Conservation (phyloP, 345 rosid species). For the Hypericum androsaemum region DNA sequence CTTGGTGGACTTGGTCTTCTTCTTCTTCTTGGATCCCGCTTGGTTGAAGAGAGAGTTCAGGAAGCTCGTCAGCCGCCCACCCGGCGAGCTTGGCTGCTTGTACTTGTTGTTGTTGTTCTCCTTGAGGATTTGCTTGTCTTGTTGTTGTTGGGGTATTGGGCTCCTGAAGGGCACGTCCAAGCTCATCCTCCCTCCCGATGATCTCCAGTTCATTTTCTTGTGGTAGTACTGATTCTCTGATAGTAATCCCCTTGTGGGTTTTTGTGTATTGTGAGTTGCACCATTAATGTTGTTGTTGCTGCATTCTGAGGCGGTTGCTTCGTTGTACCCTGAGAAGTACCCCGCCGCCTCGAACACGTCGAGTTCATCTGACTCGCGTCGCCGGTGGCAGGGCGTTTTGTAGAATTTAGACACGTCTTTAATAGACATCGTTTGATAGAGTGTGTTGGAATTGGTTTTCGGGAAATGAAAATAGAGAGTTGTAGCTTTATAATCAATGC, state of each 20-base stretch:
- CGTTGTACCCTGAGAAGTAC: slow-evolving; percentile 65
- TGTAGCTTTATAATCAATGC: slow-evolving; percentile 21
- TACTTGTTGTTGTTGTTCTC: slow-evolving; percentile 31
- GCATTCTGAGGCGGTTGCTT: slow-evolving; percentile 17
- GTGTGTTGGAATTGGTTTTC: slow-evolving; percentile 4
- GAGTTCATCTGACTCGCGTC: slow-evolving; percentile 67
- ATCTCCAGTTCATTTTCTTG: slow-evolving; percentile 27
- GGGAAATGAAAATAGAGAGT: slow-evolving; percentile 4
- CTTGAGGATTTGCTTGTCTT: slow-evolving; percentile 35
- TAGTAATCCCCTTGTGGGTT: slow-evolving; percentile 23
- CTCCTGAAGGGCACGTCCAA: slow-evolving; percentile 46
- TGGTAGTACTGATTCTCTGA: too few relatives aligned
- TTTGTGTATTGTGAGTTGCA: slow-evolving; percentile 21
- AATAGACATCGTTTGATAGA: slow-evolving; percentile 39
- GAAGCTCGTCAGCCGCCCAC: slow-evolving; percentile 77
- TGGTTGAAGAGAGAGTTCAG: slow-evolving; percentile 80
- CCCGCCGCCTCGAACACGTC: slow-evolving; percentile 85
- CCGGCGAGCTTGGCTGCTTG: slow-evolving; percentile 90
- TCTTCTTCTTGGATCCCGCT: slow-evolving; percentile 51
- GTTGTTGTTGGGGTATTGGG: slow-evolving; percentile 25
- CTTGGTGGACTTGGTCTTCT: slow-evolving; percentile 32
- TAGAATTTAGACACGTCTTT: slow-evolving; percentile 36
- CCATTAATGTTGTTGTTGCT: slow-evolving; percentile 1
- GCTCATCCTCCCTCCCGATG: slow-evolving; percentile 57
- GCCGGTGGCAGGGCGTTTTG: slow-evolving; percentile 38